Percentiles rank a stretch among this genome's conserved stretches.
phyloP scores from a whole-genome alignment of 345 rosid species.

The Arabidopsis arenosa region DNA sequence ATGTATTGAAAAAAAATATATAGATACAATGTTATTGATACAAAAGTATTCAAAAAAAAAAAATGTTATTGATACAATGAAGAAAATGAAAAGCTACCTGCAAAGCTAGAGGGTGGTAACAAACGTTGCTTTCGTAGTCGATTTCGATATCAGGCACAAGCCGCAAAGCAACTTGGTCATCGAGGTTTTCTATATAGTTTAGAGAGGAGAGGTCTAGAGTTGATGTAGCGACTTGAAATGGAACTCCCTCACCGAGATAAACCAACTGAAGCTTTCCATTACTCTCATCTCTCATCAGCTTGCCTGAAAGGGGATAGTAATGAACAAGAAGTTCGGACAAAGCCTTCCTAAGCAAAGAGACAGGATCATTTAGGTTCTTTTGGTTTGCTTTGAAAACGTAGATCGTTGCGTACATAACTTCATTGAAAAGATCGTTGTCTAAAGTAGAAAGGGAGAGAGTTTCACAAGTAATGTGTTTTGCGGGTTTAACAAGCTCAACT shows the following conservation, averaged over 20 bases:
- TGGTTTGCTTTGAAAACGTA: constrained; percentile 47
- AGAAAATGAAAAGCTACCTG: constrained; percentile 39
- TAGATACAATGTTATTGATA: too few species aligned
- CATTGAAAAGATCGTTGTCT: constrained; percentile 47
- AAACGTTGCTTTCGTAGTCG: constrained; percentile 21
- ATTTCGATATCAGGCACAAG: constrained; percentile 32
- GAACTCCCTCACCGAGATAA: constrained; percentile 54
- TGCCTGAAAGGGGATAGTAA: constrained; percentile 61
- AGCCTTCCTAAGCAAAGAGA: constrained; percentile 45
- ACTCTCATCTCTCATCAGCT: constrained; percentile 43
- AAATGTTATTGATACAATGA: too few species aligned
- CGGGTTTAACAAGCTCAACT: constrained; percentile 46
- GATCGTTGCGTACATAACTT: constrained; percentile 43
- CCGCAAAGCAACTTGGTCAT: constrained; percentile 30
- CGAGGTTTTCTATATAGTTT: constrained; percentile 48
- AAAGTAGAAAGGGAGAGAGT: constrained; percentile 50
- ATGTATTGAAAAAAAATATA: neutral
- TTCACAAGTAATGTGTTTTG: constrained; percentile 45
- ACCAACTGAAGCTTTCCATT: constrained; percentile 45
- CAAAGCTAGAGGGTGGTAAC: constrained; percentile 48
- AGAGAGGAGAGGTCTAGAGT: constrained; percentile 43
- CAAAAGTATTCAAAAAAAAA: neutral
- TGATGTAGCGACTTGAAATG: constrained; percentile 49
- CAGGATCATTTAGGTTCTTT: constrained; percentile 11
- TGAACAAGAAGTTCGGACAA: constrained; percentile 42